These are phyloP conservation scores for Ehretia macrophylla DNA, from an alignment of 257 asterid species.

Conservation along the genomic window DNA sequence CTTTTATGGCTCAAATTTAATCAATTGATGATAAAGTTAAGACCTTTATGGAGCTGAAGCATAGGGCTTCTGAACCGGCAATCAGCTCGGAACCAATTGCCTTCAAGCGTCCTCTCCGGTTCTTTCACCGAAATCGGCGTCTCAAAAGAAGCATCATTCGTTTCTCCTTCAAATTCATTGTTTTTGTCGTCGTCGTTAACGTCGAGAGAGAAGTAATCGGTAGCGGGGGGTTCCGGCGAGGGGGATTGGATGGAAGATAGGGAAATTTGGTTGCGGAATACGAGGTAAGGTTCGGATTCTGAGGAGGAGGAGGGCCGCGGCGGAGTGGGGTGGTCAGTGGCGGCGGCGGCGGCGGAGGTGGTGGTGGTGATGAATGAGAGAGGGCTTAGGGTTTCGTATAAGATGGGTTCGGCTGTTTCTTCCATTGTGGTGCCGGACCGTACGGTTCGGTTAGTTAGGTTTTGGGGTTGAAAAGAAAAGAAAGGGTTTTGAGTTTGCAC, in stretches of 20 bases:
- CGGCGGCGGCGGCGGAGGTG: conserved; percentile 11
- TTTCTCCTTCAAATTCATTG: not conserved
- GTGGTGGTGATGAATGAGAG: conserved; percentile 26
- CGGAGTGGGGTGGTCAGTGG: conserved; percentile 13
- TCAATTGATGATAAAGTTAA: not conserved
- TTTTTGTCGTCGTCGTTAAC: conserved; percentile 28
- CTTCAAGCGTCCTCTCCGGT: conserved; percentile 55
- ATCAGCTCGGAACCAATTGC: conserved; percentile 82
- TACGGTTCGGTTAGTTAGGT: not conserved
- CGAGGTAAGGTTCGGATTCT: conserved; percentile 43
- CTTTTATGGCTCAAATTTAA: not conserved
- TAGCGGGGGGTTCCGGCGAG: conserved; percentile 48
- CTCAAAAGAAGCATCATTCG: no score
- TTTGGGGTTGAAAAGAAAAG: not conserved
- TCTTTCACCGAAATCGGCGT: conserved; percentile 24
- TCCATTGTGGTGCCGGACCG: conserved; percentile 32
- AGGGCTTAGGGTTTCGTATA: conserved; percentile 69
- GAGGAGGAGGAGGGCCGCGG: conserved; percentile 21
- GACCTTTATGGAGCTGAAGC: conserved; percentile 95
- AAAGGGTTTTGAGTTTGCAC: no score
- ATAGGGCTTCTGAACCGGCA: conserved; percentile 75
- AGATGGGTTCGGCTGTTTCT: conserved; percentile 27
- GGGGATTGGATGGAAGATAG: conserved; percentile 30
- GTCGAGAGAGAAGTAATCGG: conserved; percentile 84
- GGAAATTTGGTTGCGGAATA: conserved; percentile 64